phyloP scores from a whole-genome alignment of 2,329 filamentous ascomycete genomes.

The Zarea fungicola region DNA sequence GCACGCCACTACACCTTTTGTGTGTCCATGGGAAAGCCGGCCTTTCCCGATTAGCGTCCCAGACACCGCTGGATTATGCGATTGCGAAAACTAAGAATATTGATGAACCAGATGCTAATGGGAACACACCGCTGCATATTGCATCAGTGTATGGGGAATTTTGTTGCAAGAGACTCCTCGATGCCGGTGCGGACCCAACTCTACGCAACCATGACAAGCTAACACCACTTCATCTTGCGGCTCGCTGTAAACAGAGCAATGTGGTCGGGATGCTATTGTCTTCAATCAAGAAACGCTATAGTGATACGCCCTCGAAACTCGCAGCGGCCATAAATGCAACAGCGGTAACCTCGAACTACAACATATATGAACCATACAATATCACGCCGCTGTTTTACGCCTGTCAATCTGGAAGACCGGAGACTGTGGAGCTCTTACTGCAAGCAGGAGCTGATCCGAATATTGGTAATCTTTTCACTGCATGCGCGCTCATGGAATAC shows the following conservation, averaged over 20 bases:
- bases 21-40: neutral
- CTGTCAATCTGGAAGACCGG: slow-evolving; percentile 20
- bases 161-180: slow-evolving; percentile 24
- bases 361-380: neutral
- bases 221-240: slow-evolving; percentile 36
- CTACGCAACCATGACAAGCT: slow-evolving; percentile 27
- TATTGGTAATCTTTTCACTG: slow-evolving; percentile 14
- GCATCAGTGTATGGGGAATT: neutral
- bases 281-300: neutral
- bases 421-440: slow-evolving; percentile 24
- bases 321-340: slow-evolving; percentile 1
- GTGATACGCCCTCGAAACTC: neutral
- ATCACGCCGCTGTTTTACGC: slow-evolving; percentile 23
- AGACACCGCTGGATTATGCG: neutral
- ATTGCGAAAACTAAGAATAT: neutral
- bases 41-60: neutral
- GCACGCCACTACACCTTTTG: slow-evolving; percentile 3
- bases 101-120: neutral
- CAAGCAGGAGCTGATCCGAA: slow-evolving; percentile 20
- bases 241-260: slow-evolving; percentile 28
- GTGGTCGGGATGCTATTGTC: slow-evolving; percentile 26
- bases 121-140: slow-evolving; percentile 6
- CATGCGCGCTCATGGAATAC: slow-evolving; percentile 16
- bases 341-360: neutral
- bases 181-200: slow-evolving; percentile 30